Evolutionary conservation across 2,329 filamentous ascomycete genomes (phyloP).

Genomic region (Beauveria sp.): DNA sequence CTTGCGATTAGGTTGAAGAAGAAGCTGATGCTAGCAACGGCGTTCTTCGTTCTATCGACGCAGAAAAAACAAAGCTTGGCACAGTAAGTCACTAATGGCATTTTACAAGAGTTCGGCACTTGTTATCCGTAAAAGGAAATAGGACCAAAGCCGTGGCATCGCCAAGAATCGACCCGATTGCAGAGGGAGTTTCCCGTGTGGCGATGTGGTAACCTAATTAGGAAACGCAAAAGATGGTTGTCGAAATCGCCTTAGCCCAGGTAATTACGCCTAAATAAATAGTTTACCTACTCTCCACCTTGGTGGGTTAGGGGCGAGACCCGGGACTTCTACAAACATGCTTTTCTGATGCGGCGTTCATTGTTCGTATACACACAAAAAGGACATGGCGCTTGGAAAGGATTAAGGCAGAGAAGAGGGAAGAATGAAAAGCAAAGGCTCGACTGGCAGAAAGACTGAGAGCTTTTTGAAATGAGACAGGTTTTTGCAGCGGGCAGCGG

Average conservation of each 20-base stretch:
- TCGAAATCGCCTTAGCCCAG: neutral
- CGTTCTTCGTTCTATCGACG: too few species aligned
- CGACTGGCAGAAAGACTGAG: too few species aligned
- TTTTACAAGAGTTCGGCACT: neutral
- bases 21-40: neutral
- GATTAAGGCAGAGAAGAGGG: too few species aligned
- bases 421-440: too few species aligned
- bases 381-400: neutral
- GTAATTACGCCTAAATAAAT: too few species aligned
- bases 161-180: constrained; percentile 6
- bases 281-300: too few species aligned
- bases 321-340: neutral
- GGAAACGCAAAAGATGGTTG: neutral
- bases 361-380: neutral
- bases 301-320: neutral
- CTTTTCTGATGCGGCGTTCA: too few species aligned
- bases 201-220: constrained; percentile 8
- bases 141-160: neutral
- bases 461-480: too few species aligned
- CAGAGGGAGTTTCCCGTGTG: neutral
- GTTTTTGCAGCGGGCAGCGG: too few species aligned
- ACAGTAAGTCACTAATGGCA: too few species aligned
- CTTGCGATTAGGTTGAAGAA: neutral
- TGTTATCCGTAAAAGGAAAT: neutral
- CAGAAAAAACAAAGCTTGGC: too few species aligned